A percentile compares a stretch with the other conserved stretches of the same genome.
Evolutionary conservation across 2,329 filamentous ascomycete genomes (phyloP).

Genomic region (Salinomyces thailandicus): DNA sequence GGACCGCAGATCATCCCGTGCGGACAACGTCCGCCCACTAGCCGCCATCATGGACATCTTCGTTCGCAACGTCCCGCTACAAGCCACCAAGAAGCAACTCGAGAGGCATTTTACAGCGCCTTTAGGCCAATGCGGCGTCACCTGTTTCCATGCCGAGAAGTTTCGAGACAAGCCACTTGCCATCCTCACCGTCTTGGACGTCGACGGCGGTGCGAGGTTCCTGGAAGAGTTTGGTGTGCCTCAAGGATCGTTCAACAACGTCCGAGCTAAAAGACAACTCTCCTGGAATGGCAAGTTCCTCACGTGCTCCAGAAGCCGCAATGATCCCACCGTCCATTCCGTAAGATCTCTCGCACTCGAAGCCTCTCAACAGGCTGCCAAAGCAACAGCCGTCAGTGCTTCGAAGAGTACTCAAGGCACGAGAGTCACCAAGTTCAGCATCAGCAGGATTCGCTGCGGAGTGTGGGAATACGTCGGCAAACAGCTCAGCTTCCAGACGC

Average conservation of each 20-base stretch:
- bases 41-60: conserved; percentile 37
- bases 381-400: not conserved
- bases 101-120: conserved; percentile 29
- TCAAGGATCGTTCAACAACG: conserved; percentile 7
- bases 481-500: conserved; percentile 31
- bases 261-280: conserved; percentile 4
- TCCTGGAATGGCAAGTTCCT: conserved; percentile 16
- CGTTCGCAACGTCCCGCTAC: conserved; percentile 32
- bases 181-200: conserved; percentile 37
- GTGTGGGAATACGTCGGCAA: conserved; percentile 32
- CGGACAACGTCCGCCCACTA: no score
- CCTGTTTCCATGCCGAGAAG: conserved; percentile 37
- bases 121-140: conserved; percentile 31
- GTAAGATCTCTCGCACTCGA: conserved; percentile 18
- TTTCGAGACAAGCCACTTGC: conserved; percentile 31
- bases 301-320: conserved; percentile 16
- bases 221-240: conserved; percentile 26
- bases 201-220: conserved; percentile 33
- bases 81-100: conserved; percentile 34
- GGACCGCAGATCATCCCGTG: no score
- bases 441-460: conserved; percentile 31
- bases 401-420: conserved; percentile 1
- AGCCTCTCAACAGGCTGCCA: conserved; percentile 8
- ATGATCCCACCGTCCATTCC: conserved; percentile 13
- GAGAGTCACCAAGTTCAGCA: conserved; percentile 23